Evolutionary conservation across 768 basidiomycete genomes (phyloP), one percentile per base, ranked within the genome.

Genomic region (Daedalea quercina): DNA sequence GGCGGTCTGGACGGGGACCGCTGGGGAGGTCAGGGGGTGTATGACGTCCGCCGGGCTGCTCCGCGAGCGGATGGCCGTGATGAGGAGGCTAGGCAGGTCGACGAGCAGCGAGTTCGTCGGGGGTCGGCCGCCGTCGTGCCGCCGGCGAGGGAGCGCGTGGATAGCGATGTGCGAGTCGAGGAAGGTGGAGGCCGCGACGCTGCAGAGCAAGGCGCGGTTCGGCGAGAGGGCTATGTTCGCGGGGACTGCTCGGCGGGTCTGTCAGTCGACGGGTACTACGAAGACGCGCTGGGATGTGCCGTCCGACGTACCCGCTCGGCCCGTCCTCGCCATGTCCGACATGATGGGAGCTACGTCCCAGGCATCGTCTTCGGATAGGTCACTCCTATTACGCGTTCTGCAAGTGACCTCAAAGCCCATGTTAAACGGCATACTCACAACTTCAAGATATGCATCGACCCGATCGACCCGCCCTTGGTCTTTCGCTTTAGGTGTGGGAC

Each of bases 21-120:
- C 63, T 17, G 75, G 69, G 25, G 67, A 63, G 7, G 80, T 71
- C 28, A 90, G 70, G 23, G 72, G 57, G 60, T 85, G 84, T 20
- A 76, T 71, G 33, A 89, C 66, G 60, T 90, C 88, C 9, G 77
- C 69, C 26, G 81, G 70, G n/a, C 79, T 75, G 52, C 67, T 71
- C 44, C 77, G 73, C 1, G 78, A 73, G 25, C 77, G 70, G 44
- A 87, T 70, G 12, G 83, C 76, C 15, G 55, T 47, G 56, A 58
- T 31, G 53, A 52, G 3, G 37, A 15, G 24, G 28, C 11, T 25
- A 37, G 45, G n/a, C 40, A 45, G 3, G 48, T 50, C 15, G 50
- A 44, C 50, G 53, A 9, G 55, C 54, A 40, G 19, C 15, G 37
- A 6, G 19, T 40, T 40, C 6, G 37, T 19, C 4, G 17, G 17